Percentiles rank a stretch among this genome's conserved stretches.
Conservation (phyloP, 2,329 filamentous ascomycete genomes). For the Madurella fahalii region DNA sequence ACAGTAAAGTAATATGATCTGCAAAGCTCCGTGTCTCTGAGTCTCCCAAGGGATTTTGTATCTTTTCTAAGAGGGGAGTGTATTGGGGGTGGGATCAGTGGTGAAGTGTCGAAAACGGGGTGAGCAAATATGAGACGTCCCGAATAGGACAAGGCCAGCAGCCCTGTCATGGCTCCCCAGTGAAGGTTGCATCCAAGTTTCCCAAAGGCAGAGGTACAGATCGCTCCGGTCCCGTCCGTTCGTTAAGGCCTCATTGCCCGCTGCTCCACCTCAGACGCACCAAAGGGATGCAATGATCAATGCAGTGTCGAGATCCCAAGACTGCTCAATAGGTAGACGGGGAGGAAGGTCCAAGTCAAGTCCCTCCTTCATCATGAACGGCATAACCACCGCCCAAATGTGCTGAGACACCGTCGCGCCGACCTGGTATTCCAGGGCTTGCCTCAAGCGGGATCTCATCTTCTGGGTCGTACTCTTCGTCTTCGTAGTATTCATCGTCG, state of each 20-base stretch:
- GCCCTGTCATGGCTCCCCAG: not conserved
- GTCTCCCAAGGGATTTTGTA: not conserved
- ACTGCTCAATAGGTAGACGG: not conserved
- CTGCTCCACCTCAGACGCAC: not conserved
- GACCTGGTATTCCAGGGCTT: conserved; percentile 5
- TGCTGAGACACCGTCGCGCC: not conserved
- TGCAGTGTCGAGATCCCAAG: not conserved
- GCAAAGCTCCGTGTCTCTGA: not conserved
- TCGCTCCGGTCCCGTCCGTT: not conserved
- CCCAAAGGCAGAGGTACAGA: not conserved
- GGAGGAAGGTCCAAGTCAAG: conserved; percentile 7
- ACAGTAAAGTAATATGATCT: not conserved
- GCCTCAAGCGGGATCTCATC: conserved; percentile 10
- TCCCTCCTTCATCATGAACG: conserved; percentile 17
- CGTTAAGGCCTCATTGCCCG: not conserved
- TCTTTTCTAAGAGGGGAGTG: not conserved
- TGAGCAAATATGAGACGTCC: not conserved
- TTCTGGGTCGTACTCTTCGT: conserved; percentile 24
- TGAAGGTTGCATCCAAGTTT: not conserved
- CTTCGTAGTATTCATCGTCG: conserved; percentile 25
- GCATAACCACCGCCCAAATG: conserved; percentile 6
- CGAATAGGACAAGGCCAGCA: not conserved
- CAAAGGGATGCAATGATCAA: not conserved
- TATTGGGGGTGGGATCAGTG: not conserved
- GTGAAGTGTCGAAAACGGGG: not conserved